phyloP scores from a whole-genome alignment of 148 eudicot species.

The Gaultheria prostrata region DNA sequence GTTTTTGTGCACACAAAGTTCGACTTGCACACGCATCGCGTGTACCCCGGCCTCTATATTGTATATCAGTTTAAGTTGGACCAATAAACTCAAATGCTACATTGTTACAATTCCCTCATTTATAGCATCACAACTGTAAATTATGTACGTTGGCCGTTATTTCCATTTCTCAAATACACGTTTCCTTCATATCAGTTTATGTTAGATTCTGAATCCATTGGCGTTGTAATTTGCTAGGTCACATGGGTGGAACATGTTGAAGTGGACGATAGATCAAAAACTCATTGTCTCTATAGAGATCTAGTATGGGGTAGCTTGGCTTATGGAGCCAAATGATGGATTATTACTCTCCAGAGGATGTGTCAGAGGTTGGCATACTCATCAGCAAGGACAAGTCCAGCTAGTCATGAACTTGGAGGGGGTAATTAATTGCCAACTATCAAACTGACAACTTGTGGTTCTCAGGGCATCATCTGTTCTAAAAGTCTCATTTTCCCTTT shows the following conservation, averaged over 20 bases:
- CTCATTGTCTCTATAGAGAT: constrained; percentile 30
- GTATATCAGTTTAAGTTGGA: background rate
- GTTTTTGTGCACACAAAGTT: too few species aligned
- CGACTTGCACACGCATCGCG: too few species aligned
- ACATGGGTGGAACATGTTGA: constrained; percentile 43
- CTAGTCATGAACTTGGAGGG: constrained; percentile 11
- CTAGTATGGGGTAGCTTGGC: constrained; percentile 18
- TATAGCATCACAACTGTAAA: background rate
- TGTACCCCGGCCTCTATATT: too few species aligned
- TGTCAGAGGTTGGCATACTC: constrained; percentile 15
- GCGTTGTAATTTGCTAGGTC: constrained; percentile 17
- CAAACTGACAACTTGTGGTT: background rate
- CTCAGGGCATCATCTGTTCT: background rate
- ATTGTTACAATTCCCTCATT: background rate
- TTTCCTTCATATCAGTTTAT: background rate
- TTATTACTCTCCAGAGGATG: constrained; percentile 23
- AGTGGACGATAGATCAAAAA: constrained; percentile 24
- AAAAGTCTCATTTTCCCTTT: background rate
- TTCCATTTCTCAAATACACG: background rate
- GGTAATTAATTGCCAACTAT: constrained; percentile 3
- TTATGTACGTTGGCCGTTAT: background rate
- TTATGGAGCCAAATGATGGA: constrained; percentile 24
- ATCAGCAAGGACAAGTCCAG: background rate
- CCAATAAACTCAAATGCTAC: background rate
- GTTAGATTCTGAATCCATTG: background rate